Conservation (phyloP, 2,329 filamentous ascomycete species). For the Botrytis fabae region DNA sequence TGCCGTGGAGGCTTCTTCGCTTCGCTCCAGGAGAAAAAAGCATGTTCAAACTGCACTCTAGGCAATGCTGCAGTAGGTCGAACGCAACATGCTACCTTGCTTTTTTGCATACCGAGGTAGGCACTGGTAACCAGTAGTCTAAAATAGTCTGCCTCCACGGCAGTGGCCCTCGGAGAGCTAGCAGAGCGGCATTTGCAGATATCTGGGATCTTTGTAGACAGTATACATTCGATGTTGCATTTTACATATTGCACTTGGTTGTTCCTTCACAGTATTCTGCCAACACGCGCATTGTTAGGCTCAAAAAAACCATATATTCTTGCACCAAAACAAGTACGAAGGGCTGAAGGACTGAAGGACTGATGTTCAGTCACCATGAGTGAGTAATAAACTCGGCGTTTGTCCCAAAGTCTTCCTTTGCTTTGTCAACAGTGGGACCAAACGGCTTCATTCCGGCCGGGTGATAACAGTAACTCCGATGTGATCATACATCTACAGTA, state of each 20-base stretch:
- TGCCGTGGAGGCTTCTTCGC: not conserved
- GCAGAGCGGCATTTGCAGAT: not conserved
- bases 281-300: not conserved
- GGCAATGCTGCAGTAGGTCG: not conserved
- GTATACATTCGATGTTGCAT: not conserved
- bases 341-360: not conserved
- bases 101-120: not conserved
- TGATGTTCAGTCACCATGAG: not conserved
- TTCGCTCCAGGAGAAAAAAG: not conserved
- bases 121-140: not conserved
- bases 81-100: not conserved
- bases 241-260: not conserved
- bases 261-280: not conserved
- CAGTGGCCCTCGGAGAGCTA: not conserved
- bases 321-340: not conserved
- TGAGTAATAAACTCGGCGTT: not conserved
- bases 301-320: not conserved
- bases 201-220: not conserved
- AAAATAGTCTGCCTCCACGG: not conserved
- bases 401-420: not conserved
- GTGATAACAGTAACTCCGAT: conserved; percentile 7
- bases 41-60: not conserved
- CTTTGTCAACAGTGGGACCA: not conserved
- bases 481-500: not conserved
- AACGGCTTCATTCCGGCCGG: not conserved